Evolutionary conservation across 2,329 filamentous ascomycete species (phyloP), one percentile per base, ranked within the genome.

Genomic region (Raffaelea albimanens): DNA sequence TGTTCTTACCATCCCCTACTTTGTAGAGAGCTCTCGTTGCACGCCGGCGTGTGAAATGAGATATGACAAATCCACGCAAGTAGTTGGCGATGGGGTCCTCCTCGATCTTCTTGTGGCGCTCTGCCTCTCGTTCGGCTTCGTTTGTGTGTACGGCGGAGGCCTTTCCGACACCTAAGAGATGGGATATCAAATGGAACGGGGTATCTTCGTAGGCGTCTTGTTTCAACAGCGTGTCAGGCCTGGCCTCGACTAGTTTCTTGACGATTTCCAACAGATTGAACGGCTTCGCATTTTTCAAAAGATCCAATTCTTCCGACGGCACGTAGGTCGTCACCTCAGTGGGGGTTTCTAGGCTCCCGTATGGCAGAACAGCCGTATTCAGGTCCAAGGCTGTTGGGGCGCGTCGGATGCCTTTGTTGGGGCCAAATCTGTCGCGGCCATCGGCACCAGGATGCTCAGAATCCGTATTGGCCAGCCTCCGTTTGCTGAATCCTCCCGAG

Each of bases 31-130:
- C 48, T 3, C 20, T 29, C 44, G 46, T 46, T 1, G 48, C 48
- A 23, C 34, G 19, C 9, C 40, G 39, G 4, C 48, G 44, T 16
- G 40, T 20, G 19, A 50, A 50, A 2, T 40, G 22, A 18, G 43
- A 40, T 19, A 50, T 50, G 18, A 50, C 46, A 23, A 46, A 50
- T 10, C 20, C 16, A 8, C 48, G 48, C 48, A 50, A n/a, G 31
- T 40, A 45, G 31, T 5, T 11, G 7, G 46, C 16, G 9, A 44
- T 40, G 5, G 16, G 16, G 11, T 46, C 33, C 5, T 19, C 36
- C 4, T 46, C 44, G 29, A 50, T 46, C 33, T 40, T 33, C 20
- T 50, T 25, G 40, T 46, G 44, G 21, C 44, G 48, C 23, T 5
- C 21, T 11, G 19, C 19, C 31, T 50, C 48, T 16, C 39, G 40